A percentile compares a stretch with the other conserved stretches of the same genome.
Evolutionary conservation across 805 yeast species (phyloP).

Genomic region (Yarrowia divulgata): DNA sequence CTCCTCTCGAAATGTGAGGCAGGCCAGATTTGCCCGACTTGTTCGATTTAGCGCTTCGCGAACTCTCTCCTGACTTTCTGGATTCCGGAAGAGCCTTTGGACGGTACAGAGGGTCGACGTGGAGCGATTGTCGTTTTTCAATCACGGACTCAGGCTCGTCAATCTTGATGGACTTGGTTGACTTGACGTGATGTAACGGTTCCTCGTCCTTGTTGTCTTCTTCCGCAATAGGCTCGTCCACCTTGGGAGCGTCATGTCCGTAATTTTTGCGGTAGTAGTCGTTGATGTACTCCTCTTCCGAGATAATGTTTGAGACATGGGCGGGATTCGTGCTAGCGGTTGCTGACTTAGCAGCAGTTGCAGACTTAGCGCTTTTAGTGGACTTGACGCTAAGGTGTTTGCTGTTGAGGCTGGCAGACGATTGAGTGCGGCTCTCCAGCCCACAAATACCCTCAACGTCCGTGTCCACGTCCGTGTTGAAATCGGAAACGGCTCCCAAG

Average conservation of each 20-base stretch:
- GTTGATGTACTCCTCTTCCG: constrained; percentile 9
- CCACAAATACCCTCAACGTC: constrained; percentile 18
- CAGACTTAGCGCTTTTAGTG: not conserved
- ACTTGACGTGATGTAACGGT: not conserved
- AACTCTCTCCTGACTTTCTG: constrained; percentile 2
- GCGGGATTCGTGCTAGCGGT: not conserved
- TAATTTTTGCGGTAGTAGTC: constrained; percentile 8
- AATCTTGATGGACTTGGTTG: constrained; percentile 11
- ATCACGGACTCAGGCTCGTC: constrained; percentile 7
- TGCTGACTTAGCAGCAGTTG: not conserved
- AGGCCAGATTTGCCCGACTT: not conserved
- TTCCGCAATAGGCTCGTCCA: not conserved
- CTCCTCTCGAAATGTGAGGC: constrained; percentile 9
- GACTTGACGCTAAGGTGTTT: not conserved
- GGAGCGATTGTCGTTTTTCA: constrained; percentile 1
- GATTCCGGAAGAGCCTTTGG: constrained; percentile 4
- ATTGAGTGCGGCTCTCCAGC: not conserved
- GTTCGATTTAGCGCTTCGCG: constrained; percentile 6
- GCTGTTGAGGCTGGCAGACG: too few relatives aligned
- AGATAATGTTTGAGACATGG: not conserved
- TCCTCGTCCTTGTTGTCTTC: not conserved
- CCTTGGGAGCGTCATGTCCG: not conserved
- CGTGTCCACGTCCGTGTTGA: not conserved
- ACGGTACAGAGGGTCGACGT: constrained; percentile 1
- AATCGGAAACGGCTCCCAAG: not conserved